Base-by-base conservation (phyloP, 805 yeast genomes). In the Candida odintsovae region DNA sequence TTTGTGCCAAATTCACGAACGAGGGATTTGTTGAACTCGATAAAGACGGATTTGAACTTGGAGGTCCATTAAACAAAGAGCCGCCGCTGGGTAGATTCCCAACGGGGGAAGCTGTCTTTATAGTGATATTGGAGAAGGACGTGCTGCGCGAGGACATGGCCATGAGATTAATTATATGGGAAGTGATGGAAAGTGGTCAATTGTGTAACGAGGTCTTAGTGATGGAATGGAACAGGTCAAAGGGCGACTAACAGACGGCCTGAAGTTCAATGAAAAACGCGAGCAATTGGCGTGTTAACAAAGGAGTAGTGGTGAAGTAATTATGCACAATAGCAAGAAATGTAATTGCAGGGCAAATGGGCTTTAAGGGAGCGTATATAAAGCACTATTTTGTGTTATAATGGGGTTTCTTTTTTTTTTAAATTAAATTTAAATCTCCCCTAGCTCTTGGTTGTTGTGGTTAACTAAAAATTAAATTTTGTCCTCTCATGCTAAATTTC, bases 21-120 rank as follows among this genome's bases (percentile, higher is more conserved):
- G 57, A 50, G 25, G 46, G 41, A 28, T 45, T 49, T 35, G 36
- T 41, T 15, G 55, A 50, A n/a, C 49, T 36, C 9, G 39, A 3
- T 12, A 36, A 25, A 3, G 39, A 36, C 10, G 8, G 23, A 20
- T 36, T 36, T n/a, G 39, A 7, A 20, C 39, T 33, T 19, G 23
- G 22, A 12, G n/a, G 22, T 21, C 23, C 23, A 6, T 13, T 36
- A 15, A 20, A 15, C 11, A 20, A 9, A 3, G 23, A 19, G 23
- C 22, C 20, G 23, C n/a, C 10, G 22, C 16, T 19, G 23, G 39
- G 39, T 36, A 19, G 4, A 15, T 12, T 38, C 22, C n/a, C 23
- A 5, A 19, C 23, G 3, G 22, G 39, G 12, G 22, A 36, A 16
- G 39, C 13, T 6, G 23, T 20, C 20, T 33, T n/a, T 11, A 33